Conservation (phyloP, 2,329 filamentous ascomycete species). For the Epicoccum sorghinum region DNA sequence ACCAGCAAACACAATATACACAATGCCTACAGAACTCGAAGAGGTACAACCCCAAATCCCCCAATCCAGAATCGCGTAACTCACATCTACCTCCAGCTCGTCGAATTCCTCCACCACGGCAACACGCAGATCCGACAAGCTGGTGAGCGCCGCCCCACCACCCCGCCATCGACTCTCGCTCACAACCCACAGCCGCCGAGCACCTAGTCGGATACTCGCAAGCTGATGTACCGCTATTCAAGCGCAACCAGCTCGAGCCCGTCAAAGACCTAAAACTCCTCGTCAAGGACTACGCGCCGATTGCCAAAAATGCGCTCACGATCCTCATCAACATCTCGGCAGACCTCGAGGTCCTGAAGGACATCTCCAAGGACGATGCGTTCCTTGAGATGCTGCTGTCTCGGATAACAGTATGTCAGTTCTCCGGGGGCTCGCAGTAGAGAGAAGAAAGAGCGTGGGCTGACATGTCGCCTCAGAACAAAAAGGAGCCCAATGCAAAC, state of each 20-base stretch:
- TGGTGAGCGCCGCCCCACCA: conserved; percentile 56
- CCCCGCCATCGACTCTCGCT: conserved; percentile 26
- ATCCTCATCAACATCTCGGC: conserved; percentile 87
- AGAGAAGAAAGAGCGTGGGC: background rate
- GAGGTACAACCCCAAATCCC: conserved; percentile 43
- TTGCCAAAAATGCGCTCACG: conserved; percentile 89
- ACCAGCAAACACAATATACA: conserved; percentile 24
- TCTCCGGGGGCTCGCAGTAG: conserved; percentile 12
- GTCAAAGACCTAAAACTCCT: conserved; percentile 87
- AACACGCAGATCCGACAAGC: conserved; percentile 89
- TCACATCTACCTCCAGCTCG: conserved; percentile 63
- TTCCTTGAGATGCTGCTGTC: conserved; percentile 77
- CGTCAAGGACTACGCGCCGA: conserved; percentile 82
- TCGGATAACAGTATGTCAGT: conserved; percentile 75
- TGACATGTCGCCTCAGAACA: conserved; percentile 57
- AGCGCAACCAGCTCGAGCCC: conserved; percentile 76
- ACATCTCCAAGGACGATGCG: conserved; percentile 75
- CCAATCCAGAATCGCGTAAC: background rate
- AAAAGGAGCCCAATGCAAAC: conserved; percentile 81
- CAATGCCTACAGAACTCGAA: conserved; percentile 58
- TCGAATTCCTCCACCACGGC: conserved; percentile 90
- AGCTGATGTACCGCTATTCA: conserved; percentile 80
- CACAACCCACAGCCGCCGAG: conserved; percentile 68
- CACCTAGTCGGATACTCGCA: conserved; percentile 85
- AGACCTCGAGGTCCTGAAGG: conserved; percentile 76